phyloP scores from a whole-genome alignment of 352 stramenopile species.

The Globisporangium abappressorium region DNA sequence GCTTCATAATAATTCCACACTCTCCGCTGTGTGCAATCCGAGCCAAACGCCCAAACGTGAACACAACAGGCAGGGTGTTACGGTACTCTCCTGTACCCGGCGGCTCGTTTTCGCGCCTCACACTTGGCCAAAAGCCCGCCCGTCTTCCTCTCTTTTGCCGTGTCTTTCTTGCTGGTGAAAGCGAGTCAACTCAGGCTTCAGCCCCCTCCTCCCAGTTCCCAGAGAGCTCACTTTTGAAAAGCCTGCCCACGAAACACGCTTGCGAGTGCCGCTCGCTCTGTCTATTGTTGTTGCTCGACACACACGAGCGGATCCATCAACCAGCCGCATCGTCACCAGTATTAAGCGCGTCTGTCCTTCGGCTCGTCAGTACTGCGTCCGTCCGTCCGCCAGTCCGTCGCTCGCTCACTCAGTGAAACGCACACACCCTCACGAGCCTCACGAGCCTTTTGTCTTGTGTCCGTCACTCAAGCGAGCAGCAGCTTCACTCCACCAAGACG shows the following conservation, averaged over 20 bases:
- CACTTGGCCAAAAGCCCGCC: no score
- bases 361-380: not conserved
- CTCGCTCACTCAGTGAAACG: not conserved
- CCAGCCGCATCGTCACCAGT: no score
- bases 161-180: not conserved
- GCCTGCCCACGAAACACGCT: slow-evolving; percentile 10
- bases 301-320: no score
- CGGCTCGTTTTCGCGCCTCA: not conserved
- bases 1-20: no score
- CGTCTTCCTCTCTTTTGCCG: not conserved
- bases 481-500: no score
- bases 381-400: not conserved
- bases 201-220: no score
- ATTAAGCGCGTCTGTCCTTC: not conserved
- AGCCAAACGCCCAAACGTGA: not conserved
- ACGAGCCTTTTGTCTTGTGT: no score
- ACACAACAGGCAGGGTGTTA: not conserved
- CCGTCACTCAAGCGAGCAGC: no score
- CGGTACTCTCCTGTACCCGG: not conserved
- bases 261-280: not conserved
- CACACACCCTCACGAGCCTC: not conserved
- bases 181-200: not conserved
- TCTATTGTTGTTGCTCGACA: not conserved
- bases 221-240: slow-evolving; percentile 12
- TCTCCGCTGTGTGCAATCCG: not conserved